Conservation (phyloP, 192 early-diverging fungal species). For the Coemansia sp. region DNA sequence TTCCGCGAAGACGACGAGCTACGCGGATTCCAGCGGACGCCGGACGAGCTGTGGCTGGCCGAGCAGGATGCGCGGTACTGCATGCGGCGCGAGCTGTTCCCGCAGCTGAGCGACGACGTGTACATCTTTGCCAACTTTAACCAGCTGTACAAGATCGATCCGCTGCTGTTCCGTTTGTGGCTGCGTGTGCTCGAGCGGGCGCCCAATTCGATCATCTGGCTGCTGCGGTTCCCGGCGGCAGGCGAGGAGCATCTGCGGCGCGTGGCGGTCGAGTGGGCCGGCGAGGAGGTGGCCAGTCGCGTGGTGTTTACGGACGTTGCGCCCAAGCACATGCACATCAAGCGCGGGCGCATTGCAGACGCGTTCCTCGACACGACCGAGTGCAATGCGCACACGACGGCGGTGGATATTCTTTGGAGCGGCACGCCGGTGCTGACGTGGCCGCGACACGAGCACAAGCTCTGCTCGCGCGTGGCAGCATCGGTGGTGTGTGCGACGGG, state of each 20-base stretch:
- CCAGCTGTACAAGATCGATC: conserved; percentile 96
- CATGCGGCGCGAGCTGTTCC: conserved; percentile 86
- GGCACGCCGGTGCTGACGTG: conserved; percentile 91
- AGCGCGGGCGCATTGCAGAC: conserved; percentile 88
- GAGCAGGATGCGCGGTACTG: conserved; percentile 78
- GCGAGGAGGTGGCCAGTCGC: conserved; percentile 69
- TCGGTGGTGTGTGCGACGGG: conserved; percentile 82
- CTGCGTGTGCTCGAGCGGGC: conserved; percentile 74
- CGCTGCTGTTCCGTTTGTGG: conserved; percentile 81
- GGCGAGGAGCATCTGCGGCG: conserved; percentile 74
- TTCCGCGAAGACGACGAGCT: conserved; percentile 74
- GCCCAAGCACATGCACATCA: conserved; percentile 84
- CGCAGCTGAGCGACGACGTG: conserved; percentile 71
- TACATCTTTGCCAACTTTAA: conserved; percentile 97
- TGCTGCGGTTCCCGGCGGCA: conserved; percentile 86
- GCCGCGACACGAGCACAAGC: conserved; percentile 84
- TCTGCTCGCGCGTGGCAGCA: conserved; percentile 86
- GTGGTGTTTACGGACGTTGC: conserved; percentile 85
- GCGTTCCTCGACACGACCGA: conserved; percentile 93
- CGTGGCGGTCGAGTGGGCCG: conserved; percentile 70
- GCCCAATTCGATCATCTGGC: conserved; percentile 83
- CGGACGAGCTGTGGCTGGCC: conserved; percentile 61
- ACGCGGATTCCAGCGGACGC: conserved; percentile 18
- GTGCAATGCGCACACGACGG: conserved; percentile 95
- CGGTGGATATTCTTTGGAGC: conserved; percentile 91